Evolutionary conservation across 768 basidiomycete genomes (phyloP).

Genomic region (Trametes elegans): DNA sequence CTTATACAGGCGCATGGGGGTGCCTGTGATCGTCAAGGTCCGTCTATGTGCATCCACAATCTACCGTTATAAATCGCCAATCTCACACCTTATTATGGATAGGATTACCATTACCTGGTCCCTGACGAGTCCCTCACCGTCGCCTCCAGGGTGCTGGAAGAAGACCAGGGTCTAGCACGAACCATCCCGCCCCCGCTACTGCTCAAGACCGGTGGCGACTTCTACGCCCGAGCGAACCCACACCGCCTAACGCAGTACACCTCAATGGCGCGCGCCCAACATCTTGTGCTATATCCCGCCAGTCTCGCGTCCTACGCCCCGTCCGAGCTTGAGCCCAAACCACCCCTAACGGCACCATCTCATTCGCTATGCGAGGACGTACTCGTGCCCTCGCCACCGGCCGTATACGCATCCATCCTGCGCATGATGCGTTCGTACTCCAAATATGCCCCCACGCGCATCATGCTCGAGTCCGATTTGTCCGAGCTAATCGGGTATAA

Average conservation of each 20-base stretch:
- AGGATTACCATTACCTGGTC: slow-evolving; percentile 13
- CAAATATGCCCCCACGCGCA: slow-evolving; percentile 21
- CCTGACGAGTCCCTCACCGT: slow-evolving; percentile 9
- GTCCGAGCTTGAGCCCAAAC: not conserved
- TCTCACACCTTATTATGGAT: too few relatives aligned
- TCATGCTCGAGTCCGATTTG: slow-evolving; percentile 31
- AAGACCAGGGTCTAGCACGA: not conserved
- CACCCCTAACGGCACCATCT: not conserved
- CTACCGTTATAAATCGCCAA: not conserved
- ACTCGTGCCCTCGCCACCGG: slow-evolving; percentile 29
- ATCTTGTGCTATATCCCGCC: slow-evolving; percentile 10
- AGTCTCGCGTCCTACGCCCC: slow-evolving; percentile 1
- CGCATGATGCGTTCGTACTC: slow-evolving; percentile 33
- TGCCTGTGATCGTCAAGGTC: slow-evolving; percentile 13
- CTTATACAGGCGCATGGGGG: slow-evolving; percentile 14
- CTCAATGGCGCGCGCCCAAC: slow-evolving; percentile 7
- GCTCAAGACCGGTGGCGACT: slow-evolving; percentile 8
- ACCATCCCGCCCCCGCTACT: slow-evolving; percentile 6
- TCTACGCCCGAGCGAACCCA: slow-evolving; percentile 9
- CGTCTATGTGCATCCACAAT: too few relatives aligned
- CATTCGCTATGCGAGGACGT: slow-evolving; percentile 8
- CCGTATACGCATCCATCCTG: slow-evolving; percentile 36
- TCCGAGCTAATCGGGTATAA: slow-evolving; percentile 36
- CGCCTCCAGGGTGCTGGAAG: not conserved
- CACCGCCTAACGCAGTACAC: slow-evolving; percentile 8